Evolutionary conservation across 2,329 filamentous ascomycete species (phyloP), one percentile per base, ranked within the genome.

Genomic region (Celoporthe dispersa): DNA sequence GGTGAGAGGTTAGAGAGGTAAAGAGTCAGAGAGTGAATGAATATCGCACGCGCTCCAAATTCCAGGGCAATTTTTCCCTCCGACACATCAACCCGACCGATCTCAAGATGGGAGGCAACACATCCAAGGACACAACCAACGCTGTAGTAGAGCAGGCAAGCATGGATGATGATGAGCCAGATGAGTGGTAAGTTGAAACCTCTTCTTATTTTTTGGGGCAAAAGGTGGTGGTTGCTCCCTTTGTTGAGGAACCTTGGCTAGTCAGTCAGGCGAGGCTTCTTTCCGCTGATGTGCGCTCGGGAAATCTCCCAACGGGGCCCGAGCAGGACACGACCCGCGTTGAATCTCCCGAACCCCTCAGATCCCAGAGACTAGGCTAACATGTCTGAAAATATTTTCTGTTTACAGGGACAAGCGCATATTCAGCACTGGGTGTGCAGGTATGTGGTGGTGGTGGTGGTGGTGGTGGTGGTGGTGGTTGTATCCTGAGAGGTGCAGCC

Each of bases 391-490:
- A 22, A 7, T 12, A 9, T 3, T 28, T 19, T 64, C 8, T 31
- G 25, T 48, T 44, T 75, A 70, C 79, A 98, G 95, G 95, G 94
- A 98, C 84, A 95, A 97, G 87, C 88, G 96, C 78, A 98, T 98
- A 81, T 97, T 94, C 84, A 97, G 94, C 84, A 98, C 95, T 2
- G 96, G 95, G 70, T 98, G 95, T 78, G 89, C 94, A 81, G 91
- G 95, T 97, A 83, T 78, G 83, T 75, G 61, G 9, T 35, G 35
- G 35, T 22, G n/a, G 14, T 28, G n/a, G n/a, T n/a, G n/a, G n/a
- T n/a, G n/a, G n/a, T n/a, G n/a, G n/a, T n/a, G n/a, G n/a, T n/a
- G n/a, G n/a, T n/a, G n/a, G n/a, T n/a, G n/a, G n/a, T n/a, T 1
- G n/a, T 28, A 35, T 25, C 37, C 3, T 16, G 37, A 60, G n/a